Percentiles rank a stretch among this genome's conserved stretches.
Evolutionary conservation across 2,329 filamentous ascomycete genomes (phyloP).

Genomic region (Ascochyta pisi): DNA sequence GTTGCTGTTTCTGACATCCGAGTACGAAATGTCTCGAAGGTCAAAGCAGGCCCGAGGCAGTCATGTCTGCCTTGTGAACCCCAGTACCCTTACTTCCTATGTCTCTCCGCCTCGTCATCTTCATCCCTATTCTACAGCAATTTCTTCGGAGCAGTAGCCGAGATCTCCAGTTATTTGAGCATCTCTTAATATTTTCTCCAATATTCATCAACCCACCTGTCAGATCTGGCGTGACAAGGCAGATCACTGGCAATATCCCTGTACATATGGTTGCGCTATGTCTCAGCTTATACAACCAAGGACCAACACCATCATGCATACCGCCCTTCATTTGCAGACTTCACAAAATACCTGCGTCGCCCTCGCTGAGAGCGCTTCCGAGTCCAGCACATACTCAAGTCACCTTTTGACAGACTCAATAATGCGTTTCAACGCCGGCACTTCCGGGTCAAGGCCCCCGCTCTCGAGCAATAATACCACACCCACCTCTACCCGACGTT

Average conservation of each 20-base stretch:
- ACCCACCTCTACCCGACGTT: conserved; percentile 23
- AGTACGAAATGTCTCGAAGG: conserved; percentile 12
- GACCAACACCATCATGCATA: conserved; percentile 24
- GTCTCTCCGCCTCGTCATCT: conserved; percentile 12
- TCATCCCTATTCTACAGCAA: conserved; percentile 7
- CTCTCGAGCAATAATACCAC: conserved; percentile 26
- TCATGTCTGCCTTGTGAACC: conserved; percentile 13
- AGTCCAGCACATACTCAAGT: conserved; percentile 13
- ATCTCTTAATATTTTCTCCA: conserved; percentile 10
- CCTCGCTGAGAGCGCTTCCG: conserved; percentile 3
- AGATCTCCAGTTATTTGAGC: conserved; percentile 6
- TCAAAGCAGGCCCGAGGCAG: conserved; percentile 14
- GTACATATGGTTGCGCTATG: conserved; percentile 16
- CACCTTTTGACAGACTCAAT: conserved; percentile 1
- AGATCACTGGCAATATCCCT: conserved; percentile 29
- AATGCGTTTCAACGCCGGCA: conserved; percentile 10
- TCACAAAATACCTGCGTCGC: conserved; percentile 23
- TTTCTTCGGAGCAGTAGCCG: conserved; percentile 3
- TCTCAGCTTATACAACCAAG: conserved; percentile 28
- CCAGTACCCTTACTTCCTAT: conserved; percentile 8
- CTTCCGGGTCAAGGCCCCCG: conserved; percentile 15
- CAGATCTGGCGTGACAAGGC: conserved; percentile 20
- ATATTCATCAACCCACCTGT: conserved; percentile 23
- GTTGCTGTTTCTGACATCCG: conserved; percentile 16
- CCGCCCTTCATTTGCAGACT: conserved; percentile 23